These are phyloP conservation scores for Borovskyia barvae DNA, from an alignment of 208 protist species.

Conservation along the genomic window DNA sequence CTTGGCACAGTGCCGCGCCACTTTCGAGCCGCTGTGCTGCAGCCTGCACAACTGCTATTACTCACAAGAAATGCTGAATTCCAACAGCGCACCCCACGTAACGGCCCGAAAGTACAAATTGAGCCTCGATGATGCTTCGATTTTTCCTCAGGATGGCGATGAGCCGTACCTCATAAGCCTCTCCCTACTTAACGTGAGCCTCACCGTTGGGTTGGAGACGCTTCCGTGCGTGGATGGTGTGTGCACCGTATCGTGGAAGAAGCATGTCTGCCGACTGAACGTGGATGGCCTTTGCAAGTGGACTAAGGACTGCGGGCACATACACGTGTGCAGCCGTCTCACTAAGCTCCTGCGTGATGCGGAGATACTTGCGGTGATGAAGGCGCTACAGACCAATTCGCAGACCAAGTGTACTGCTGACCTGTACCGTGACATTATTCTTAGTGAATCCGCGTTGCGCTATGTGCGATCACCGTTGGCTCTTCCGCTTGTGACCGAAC, in stretches of 20 bases:
- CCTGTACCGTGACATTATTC: constrained; percentile 31
- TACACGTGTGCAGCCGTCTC: constrained; percentile 49
- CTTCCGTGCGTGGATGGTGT: constrained; percentile 25
- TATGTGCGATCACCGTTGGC: constrained; percentile 31
- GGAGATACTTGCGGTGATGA: constrained; percentile 28
- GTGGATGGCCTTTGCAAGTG: constrained; percentile 53
- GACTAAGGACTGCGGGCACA: constrained; percentile 62
- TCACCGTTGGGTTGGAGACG: constrained; percentile 47
- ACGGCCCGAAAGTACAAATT: constrained; percentile 28
- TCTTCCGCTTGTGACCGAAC: constrained; percentile 26
- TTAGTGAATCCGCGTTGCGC: constrained; percentile 21
- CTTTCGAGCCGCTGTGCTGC: constrained; percentile 41
- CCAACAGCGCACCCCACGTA: constrained; percentile 35
- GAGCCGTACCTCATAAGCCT: constrained; percentile 32
- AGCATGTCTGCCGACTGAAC: constrained; percentile 45
- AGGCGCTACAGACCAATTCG: constrained; percentile 20
- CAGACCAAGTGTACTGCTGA: constrained; percentile 9
- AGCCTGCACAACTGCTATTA: constrained; percentile 61
- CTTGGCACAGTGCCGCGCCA: constrained; percentile 31
- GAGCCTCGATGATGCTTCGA: constrained; percentile 29
- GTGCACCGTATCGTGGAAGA: constrained; percentile 40
- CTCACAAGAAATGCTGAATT: constrained; percentile 46
- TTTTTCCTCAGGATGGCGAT: constrained; percentile 16
- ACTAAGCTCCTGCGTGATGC: constrained; percentile 25
- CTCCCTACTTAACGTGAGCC: constrained; percentile 34